A percentile compares a stretch with the other conserved stretches of the same genome.
phyloP scores from a whole-genome alignment of 257 asterid genomes.

The Primulina huaijiensis region DNA sequence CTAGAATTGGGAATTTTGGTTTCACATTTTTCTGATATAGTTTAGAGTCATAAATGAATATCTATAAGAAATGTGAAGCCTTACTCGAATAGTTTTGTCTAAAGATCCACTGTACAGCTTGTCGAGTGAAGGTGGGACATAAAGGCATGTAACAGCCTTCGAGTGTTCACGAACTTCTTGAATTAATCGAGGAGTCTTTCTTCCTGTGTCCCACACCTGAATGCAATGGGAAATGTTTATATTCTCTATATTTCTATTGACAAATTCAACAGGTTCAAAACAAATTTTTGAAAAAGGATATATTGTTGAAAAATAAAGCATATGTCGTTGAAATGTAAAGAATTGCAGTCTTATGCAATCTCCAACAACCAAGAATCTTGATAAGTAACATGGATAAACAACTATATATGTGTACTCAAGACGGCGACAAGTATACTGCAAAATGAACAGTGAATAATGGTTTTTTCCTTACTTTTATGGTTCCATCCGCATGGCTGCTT shows the following conservation, averaged over 20 bases:
- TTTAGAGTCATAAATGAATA: not conserved
- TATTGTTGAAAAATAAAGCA: not conserved
- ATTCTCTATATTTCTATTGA: too few species aligned
- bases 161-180: slow-evolving; percentile 79
- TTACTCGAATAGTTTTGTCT: slow-evolving; percentile 79
- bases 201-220: slow-evolving; percentile 76
- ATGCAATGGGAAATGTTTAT: not conserved
- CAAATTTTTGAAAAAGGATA: not conserved
- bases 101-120: slow-evolving; percentile 71
- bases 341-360: not conserved
- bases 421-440: not conserved
- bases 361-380: not conserved
- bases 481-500: slow-evolving; percentile 80
- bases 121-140: slow-evolving; percentile 50
- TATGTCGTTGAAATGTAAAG: not conserved
- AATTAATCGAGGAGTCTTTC: slow-evolving; percentile 49
- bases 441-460: not conserved
- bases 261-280: not conserved
- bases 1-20: not conserved
- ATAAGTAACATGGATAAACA: not conserved
- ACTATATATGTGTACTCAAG: not conserved
- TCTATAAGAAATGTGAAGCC: slow-evolving; percentile 19
- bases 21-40: not conserved
- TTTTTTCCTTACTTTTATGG: slow-evolving; percentile 53
- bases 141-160: slow-evolving; percentile 68